Evolutionary conservation across 78 protist species (phyloP), one percentile per base, ranked within the genome.

Genomic region (Chrysochromulina parva): DNA sequence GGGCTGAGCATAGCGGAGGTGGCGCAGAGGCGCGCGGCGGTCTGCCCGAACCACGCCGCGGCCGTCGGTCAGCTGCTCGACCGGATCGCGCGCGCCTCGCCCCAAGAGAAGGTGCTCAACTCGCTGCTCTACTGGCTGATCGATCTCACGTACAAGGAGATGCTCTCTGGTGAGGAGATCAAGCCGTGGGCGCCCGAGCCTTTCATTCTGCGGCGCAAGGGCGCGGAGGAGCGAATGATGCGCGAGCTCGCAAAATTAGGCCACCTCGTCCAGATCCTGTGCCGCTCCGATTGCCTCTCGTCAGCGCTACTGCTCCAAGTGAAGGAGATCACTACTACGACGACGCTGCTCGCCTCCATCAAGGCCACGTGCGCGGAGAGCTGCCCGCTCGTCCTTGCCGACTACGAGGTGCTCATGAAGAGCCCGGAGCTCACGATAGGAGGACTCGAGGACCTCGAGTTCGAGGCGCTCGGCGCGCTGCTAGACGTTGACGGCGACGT

Each of bases 391-490:
- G 78, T 69, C 26, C 78, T 74, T 22, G 2, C 1, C 14, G 55
- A 74, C 55, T 74, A 74, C 55, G 82, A 74, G 14, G 55, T 1
- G 17, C n/a, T 7, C 55, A 20, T 74, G 28, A 2, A 57, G 14
- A 0, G 24, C 26, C 52, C 53, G 57, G 55, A 16, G 26, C 24
- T 74, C 58, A 48, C 52, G 2, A 53, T 28, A 3, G 24, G 22
- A 13, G 13, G 22, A 26, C 82, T 74, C 58, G 82, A 74, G 82
- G 26, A 19, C 24, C 2, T 74, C 9, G 82, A 74, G 82, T 74
- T 74, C 55, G 82, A 74, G 19, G 82, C 82, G 1, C 82, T 74
- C 58, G 82, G 82, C 26, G 82, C 82, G 53, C 54, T 74, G n/a
- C 82, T 74, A 1, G 82, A 74, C 22, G 26, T 74, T 17, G 82